Evolutionary conservation across 345 rosid genomes (phyloP), one percentile per base, ranked within the genome.

Genomic region (Lepidium africanum): DNA sequence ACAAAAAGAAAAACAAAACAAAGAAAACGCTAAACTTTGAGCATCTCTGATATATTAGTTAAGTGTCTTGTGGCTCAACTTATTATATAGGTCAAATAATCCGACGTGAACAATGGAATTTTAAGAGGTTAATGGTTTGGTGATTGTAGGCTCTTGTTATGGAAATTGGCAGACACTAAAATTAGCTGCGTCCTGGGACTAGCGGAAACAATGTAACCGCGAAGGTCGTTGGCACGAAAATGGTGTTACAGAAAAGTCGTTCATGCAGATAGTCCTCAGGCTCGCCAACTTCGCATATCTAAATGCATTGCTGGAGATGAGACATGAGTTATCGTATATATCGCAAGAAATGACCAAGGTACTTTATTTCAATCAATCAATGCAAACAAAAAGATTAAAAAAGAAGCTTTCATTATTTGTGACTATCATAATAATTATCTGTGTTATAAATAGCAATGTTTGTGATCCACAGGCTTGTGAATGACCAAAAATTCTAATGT

Each of bases 311-410:
- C 90, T 3, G 99, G 97, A 33, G 99, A 93, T 47, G 99, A 90
- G 77, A 90, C 97, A 0, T 96, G 96, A 70, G 78, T 93, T 74
- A 78, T 93, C 33, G 69, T 90, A 56, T 93, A 90, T 43, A 87
- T 89, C 0, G 95, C 99, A 54, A 85, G 97, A 71, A 88, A 88
- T 81, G 97, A 88, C 70, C 97, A 90, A 88, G 97, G 97, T 88
- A 46, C 23, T 36, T 46, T 46, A 9, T 8, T 19, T 38, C 63
- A 21, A 13, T 58, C 17, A 11, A 47, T 10, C 30, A 46, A 1
- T 14, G 5, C 1, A 21, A 21, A 21, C 23, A 21, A 21, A 21
- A 21, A 21, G 1, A 21, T 21, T 21, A 21, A 1, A 3, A 21
- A 3, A 21, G 23, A n/a, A n/a, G n/a, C n/a, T n/a, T n/a, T n/a